Percentiles rank a stretch among this genome's conserved stretches.
phyloP scores from a whole-genome alignment of 2,329 filamentous ascomycete species.

The Teratosphaeria pseudoeucalypti region DNA sequence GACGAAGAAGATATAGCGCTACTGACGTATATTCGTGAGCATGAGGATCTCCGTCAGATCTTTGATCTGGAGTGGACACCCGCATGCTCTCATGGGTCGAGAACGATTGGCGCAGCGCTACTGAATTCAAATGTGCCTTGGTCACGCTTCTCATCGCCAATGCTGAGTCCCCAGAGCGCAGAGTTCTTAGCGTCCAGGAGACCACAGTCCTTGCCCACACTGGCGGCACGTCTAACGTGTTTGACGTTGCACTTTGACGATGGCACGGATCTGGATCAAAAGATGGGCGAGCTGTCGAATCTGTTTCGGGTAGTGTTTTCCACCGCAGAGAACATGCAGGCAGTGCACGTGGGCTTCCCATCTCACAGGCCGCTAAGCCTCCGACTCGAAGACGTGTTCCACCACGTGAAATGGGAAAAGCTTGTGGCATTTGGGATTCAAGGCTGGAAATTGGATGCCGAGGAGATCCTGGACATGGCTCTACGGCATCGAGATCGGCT shows the following conservation, averaged over 20 bases:
- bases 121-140: conserved; percentile 45
- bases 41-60: conserved; percentile 34
- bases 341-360: conserved; percentile 56
- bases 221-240: conserved; percentile 49
- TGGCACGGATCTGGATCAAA: conserved; percentile 44
- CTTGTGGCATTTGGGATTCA: conserved; percentile 55
- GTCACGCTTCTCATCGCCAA: conserved; percentile 51
- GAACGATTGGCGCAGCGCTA: conserved; percentile 48
- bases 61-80: conserved; percentile 50
- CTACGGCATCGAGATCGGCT: conserved; percentile 47
- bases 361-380: conserved; percentile 46
- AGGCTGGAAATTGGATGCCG: conserved; percentile 50
- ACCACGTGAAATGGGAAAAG: conserved; percentile 50
- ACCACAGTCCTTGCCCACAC: conserved; percentile 36
- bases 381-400: conserved; percentile 51
- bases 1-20: conserved; percentile 49
- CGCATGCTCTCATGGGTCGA: conserved; percentile 52
- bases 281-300: conserved; percentile 47
- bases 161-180: conserved; percentile 51
- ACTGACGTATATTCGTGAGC: conserved; percentile 41
- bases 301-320: conserved; percentile 50
- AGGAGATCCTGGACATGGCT: conserved; percentile 50
- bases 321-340: conserved; percentile 49
- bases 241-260: conserved; percentile 56
- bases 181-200: conserved; percentile 40